phyloP scores from a whole-genome alignment of 441 rosid genomes.

The Pelargonium myrrhifolium region DNA sequence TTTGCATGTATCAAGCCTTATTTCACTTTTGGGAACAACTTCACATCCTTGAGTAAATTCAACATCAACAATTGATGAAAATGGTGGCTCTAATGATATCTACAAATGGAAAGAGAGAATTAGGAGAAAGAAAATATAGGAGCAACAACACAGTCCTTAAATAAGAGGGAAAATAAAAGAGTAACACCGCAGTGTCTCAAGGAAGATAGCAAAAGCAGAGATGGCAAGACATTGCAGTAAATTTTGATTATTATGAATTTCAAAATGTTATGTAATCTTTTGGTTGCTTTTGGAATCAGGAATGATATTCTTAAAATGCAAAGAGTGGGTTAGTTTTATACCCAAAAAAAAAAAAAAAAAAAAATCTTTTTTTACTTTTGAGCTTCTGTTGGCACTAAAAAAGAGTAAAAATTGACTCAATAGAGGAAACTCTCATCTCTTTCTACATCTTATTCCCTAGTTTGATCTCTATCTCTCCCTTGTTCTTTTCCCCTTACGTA shows the following conservation, averaged over 20 bases:
- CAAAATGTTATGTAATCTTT: not conserved
- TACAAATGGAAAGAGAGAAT: slow-evolving; percentile 4
- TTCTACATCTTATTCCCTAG: too few relatives aligned
- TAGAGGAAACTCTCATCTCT: too few relatives aligned
- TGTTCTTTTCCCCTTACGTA: too few relatives aligned
- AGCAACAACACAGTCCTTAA: not conserved
- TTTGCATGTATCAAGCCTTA: slow-evolving; percentile 27
- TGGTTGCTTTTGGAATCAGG: not conserved
- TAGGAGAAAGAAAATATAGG: slow-evolving; percentile 5
- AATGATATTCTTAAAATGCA: not conserved
- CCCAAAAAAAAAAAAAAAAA: too few relatives aligned
- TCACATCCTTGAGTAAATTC: slow-evolving; percentile 17
- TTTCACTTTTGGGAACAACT: slow-evolving; percentile 22
- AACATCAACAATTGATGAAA: slow-evolving; percentile 17
- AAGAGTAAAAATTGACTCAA: too few relatives aligned
- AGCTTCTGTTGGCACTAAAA: not conserved
- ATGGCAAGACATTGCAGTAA: not conserved
- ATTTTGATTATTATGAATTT: too few relatives aligned
- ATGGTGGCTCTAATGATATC: slow-evolving; percentile 25
- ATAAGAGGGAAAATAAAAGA: not conserved
- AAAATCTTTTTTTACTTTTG: not conserved
- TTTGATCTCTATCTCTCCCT: too few relatives aligned
- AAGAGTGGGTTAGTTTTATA: not conserved
- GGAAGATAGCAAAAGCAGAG: too few relatives aligned
- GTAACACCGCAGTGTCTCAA: not conserved